Conservation (phyloP, 169 alveolate genomes). For the Babesia bovis region DNA sequence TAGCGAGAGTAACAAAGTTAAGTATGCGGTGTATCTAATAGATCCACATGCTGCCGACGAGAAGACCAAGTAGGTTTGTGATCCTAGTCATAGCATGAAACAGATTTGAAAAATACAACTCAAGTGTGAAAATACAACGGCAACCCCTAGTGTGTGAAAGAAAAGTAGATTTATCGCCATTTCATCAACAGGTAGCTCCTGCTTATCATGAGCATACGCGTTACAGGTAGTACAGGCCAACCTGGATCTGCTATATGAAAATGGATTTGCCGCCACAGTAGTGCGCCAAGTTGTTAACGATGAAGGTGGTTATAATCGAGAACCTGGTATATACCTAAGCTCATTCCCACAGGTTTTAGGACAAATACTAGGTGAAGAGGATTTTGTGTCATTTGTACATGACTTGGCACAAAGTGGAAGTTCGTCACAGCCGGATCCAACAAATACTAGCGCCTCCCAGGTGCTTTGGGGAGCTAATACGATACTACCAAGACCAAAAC, state of each 20-base stretch:
- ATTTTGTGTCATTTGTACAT: slow-evolving; percentile 53
- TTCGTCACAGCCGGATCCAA: background rate
- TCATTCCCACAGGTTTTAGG: slow-evolving; percentile 60
- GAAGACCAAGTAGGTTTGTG: slow-evolving; percentile 78
- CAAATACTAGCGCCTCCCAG: background rate
- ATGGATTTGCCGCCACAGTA: slow-evolving; percentile 49
- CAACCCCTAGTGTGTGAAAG: slow-evolving; percentile 90
- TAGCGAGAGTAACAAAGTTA: slow-evolving; percentile 15
- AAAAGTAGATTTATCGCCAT: slow-evolving; percentile 85
- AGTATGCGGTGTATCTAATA: slow-evolving; percentile 87
- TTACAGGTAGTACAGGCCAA: slow-evolving; percentile 54
- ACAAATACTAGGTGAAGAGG: slow-evolving; percentile 62
- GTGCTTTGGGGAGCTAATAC: slow-evolving; percentile 53
- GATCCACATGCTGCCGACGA: slow-evolving; percentile 99
- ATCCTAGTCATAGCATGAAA: background rate
- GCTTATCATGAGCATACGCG: background rate
- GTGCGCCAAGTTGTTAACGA: slow-evolving; percentile 11
- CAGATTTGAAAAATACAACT: slow-evolving; percentile 88
- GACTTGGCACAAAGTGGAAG: slow-evolving; percentile 36
- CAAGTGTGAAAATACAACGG: slow-evolving; percentile 79
- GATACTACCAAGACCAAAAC: slow-evolving; percentile 79
- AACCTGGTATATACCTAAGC: slow-evolving; percentile 52
- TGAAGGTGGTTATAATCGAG: background rate
- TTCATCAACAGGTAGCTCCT: slow-evolving; percentile 44
- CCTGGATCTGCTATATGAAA: slow-evolving; percentile 35